Conservation (phyloP, 2,329 filamentous ascomycete genomes). For the Alternaria gaisen region DNA sequence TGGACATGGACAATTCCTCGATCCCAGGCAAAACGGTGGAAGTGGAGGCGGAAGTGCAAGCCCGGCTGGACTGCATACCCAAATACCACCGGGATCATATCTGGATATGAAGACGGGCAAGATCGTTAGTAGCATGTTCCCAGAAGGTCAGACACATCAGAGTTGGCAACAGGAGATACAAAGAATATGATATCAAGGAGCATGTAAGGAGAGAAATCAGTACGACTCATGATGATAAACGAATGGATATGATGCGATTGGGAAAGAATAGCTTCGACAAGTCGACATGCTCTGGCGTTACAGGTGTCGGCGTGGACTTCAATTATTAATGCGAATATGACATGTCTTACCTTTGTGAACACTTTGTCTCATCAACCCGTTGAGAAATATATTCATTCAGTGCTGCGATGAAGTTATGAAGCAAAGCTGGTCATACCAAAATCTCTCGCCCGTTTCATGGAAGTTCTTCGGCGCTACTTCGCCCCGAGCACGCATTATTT, state of each 20-base stretch:
- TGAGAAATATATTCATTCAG: too few relatives aligned
- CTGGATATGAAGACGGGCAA: constrained; percentile 26
- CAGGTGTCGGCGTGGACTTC: neutral
- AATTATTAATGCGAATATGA: neutral
- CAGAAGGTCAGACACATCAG: constrained; percentile 15
- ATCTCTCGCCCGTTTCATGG: too few relatives aligned
- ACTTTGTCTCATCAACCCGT: too few relatives aligned
- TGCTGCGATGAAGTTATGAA: too few relatives aligned
- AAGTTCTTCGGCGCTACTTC: too few relatives aligned
- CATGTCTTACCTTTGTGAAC: too few relatives aligned
- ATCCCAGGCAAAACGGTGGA: constrained; percentile 2
- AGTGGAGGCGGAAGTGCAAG: constrained; percentile 9
- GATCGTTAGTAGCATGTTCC: constrained; percentile 26
- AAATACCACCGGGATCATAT: constrained; percentile 24
- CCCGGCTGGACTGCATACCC: neutral
- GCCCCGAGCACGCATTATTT: too few relatives aligned
- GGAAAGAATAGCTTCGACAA: constrained; percentile 3
- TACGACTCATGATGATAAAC: neutral
- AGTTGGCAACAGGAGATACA: constrained; percentile 16
- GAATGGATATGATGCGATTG: neutral
- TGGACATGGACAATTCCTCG: constrained; percentile 9
- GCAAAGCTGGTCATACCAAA: too few relatives aligned
- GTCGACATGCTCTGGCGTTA: neutral
- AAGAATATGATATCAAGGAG: constrained; percentile 7
- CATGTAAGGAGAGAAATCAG: neutral